phyloP scores from a whole-genome alignment of 495 filamentous ascomycete genomes.

The Thozetella sp. region DNA sequence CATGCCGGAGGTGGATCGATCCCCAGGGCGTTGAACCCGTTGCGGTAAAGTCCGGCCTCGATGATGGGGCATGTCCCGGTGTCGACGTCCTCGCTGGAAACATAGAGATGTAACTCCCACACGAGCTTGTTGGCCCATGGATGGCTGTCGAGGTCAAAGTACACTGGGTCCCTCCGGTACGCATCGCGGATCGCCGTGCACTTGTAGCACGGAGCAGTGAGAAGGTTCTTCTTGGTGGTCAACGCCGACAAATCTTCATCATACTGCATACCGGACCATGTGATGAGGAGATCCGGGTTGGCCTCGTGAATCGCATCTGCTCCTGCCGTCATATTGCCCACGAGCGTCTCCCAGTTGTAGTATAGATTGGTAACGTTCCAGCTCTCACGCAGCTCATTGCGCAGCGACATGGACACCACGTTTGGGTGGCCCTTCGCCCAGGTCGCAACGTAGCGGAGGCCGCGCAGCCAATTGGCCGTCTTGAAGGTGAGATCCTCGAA shows the following conservation, averaged over 20 bases:
- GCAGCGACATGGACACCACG: slow-evolving; percentile 50
- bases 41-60: slow-evolving; percentile 41
- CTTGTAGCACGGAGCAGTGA: slow-evolving; percentile 42
- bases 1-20: slow-evolving; percentile 33
- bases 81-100: slow-evolving; percentile 36
- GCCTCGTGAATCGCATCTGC: slow-evolving; percentile 46
- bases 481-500: slow-evolving; percentile 57
- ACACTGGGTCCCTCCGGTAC: slow-evolving; percentile 21
- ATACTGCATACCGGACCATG: slow-evolving; percentile 57
- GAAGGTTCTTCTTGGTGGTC: slow-evolving; percentile 37
- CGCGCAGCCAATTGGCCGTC: slow-evolving; percentile 50
- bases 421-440: slow-evolving; percentile 46
- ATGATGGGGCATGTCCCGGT: slow-evolving; percentile 44
- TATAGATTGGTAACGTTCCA: slow-evolving; percentile 26
- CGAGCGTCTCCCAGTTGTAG: slow-evolving; percentile 56
- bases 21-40: slow-evolving; percentile 49
- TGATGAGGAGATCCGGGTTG: slow-evolving; percentile 54
- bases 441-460: slow-evolving; percentile 48
- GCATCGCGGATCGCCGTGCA: slow-evolving; percentile 40
- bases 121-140: slow-evolving; percentile 48
- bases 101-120: slow-evolving; percentile 57
- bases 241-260: slow-evolving; percentile 51
- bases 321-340: slow-evolving; percentile 47
- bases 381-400: slow-evolving; percentile 53
- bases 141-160: slow-evolving; percentile 23